These are phyloP conservation scores for Globisporangium lucens DNA, from an alignment of 352 stramenopile genomes.

Conservation along the genomic window DNA sequence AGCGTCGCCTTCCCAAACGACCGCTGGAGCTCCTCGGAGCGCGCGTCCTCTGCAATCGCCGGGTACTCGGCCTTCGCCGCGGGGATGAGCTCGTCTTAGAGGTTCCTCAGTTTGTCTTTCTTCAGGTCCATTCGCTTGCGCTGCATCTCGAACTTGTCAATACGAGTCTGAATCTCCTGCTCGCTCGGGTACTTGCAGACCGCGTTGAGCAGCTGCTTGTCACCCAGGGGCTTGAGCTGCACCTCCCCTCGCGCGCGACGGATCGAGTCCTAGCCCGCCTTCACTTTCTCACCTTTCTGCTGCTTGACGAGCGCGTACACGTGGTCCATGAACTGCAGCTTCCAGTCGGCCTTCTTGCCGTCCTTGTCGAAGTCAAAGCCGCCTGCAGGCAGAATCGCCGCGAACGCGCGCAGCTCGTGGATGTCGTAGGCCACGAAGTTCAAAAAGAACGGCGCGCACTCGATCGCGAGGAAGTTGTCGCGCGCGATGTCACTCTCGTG, in stretches of 20 bases:
- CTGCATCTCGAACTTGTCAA: constrained; percentile 66
- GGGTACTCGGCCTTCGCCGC: constrained; percentile 75
- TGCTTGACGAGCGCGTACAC: constrained; percentile 51
- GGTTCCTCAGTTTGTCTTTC: constrained; percentile 27
- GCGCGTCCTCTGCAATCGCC: constrained; percentile 65
- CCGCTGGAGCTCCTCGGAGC: constrained; percentile 59
- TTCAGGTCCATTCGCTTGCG: constrained; percentile 41
- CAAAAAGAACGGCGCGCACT: constrained; percentile 57
- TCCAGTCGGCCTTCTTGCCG: constrained; percentile 59
- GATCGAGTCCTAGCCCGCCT: constrained; percentile 58
- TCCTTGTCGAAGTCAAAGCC: constrained; percentile 79
- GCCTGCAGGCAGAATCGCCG: constrained; percentile 38
- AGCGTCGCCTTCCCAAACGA: constrained; percentile 62
- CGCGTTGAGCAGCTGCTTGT: constrained; percentile 57
- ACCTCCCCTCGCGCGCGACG: constrained; percentile 40
- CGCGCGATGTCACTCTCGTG: constrained; percentile 64
- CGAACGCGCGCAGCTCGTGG: constrained; percentile 55
- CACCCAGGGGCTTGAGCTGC: constrained; percentile 51
- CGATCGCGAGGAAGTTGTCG: constrained; percentile 69
- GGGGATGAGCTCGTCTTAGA: constrained; percentile 54
- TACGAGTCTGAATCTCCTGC: constrained; percentile 45
- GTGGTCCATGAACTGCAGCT: constrained; percentile 60
- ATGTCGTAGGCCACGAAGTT: constrained; percentile 71
- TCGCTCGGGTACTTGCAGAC: constrained; percentile 73
- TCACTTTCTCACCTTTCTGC: constrained; percentile 52